Evolutionary conservation across 2,329 filamentous ascomycete genomes (phyloP), one percentile per base, ranked within the genome.

Genomic region (Exophiala aquamarina): DNA sequence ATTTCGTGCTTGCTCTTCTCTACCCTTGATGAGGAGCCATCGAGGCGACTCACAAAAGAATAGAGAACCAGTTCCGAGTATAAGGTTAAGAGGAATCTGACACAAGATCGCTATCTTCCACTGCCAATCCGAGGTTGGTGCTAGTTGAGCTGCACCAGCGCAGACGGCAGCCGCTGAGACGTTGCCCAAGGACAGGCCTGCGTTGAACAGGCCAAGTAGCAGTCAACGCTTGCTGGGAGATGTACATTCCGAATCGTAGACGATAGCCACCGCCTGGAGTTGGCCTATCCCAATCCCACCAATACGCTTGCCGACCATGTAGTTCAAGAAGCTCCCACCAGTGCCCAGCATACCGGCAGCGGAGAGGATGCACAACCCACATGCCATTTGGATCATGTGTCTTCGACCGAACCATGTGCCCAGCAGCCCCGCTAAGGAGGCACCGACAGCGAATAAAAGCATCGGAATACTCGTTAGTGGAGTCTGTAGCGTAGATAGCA

Each of bases 21-120:
- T 63, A 20, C 68, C 66, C 48, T 70, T 63, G 19, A 61, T 68
- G 57, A 72, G 68, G 41, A 73, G 71, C 72, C 72, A 75, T 8
- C 71, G 63, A 3, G 72, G 72, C 0, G 71, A 74, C 42, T 72
- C 69, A 35, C 69, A 68, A 14, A 68, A 66, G 39, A 69, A 65
- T 32, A 62, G 68, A 8, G 75, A 69, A 2, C 70, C 69, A 11
- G 73, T 38, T 3, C 57, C 57, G 1, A 64, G 52, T 19, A 63
- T 44, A 9, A 63, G 34, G 0, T 56, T 61, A 3, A 63, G 8
- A 0, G 62, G 62, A 21, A 64, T 63, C 41, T 64, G 62, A 11
- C 59, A 61, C 5, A 63, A 34, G 15, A 64, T 64, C 9, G 28
- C 9, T 9, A 31, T 31, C 28, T 31, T 9, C 28, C 28, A 31